Evolutionary conservation across 768 basidiomycete genomes (phyloP), one percentile per base, ranked within the genome.

Genomic region (Chiua virens): DNA sequence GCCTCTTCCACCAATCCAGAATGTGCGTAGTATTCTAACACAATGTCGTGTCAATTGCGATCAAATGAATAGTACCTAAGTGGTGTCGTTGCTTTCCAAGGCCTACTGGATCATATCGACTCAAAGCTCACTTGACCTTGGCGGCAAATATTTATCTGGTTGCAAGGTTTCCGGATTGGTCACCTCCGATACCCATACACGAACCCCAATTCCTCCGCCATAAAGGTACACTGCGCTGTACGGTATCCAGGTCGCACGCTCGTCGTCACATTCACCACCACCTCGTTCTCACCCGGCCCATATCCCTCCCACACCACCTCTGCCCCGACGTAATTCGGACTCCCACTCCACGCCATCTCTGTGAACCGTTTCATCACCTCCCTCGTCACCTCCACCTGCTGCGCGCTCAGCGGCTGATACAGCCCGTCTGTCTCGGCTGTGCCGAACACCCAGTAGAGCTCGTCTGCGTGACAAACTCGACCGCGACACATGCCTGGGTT

Each of bases 381-480:
- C 13, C 39, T 37, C 27, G 43, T 59, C 18, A 46, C 28, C 18
- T 11, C 23, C 8, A 54, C 34, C 14, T 54, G 52, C n/a, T 46
- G 35, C 2, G 18, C 22, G 3, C 44, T 54, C 27, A 60, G 23
- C 9, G 49, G 55, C 15, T 63, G 64, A 36, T 57, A 52, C 21
- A 60, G 32, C 22, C 53, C 48, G 18, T 63, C 58, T 0, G 50
- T 60, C 36, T 58, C 62, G 13, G 48, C 56, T 32, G 42, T 61
- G 7, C 53, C 56, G 22, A 64, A 64, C 2, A 53, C 36, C 47
- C 32, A 64, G 32, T 55, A 61, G 6, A 63, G 53, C 14, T 63
- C 56, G 27, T 63, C 62, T 0, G 56, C 49, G 6, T 58, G 62
- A 22, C 62, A 60, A 7, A 55, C 58, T 2, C 30, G 61, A n/a